phyloP scores from a whole-genome alignment of 2,329 filamentous ascomycete genomes.

The Fusarium pseudonygamai region DNA sequence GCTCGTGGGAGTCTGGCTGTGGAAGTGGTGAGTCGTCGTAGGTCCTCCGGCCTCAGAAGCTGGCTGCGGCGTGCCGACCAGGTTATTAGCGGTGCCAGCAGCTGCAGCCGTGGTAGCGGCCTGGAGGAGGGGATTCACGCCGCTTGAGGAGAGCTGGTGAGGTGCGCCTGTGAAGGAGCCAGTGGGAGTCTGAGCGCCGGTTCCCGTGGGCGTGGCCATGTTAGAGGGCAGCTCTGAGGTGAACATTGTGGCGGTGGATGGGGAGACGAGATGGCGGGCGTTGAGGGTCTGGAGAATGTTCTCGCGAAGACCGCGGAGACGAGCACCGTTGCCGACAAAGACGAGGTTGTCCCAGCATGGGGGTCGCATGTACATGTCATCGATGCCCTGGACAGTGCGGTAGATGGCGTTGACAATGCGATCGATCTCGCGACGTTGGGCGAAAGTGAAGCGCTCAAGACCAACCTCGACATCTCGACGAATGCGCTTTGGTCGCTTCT shows the following conservation, averaged over 20 bases:
- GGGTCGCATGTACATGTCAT: slow-evolving; percentile 84
- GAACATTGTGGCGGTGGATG: slow-evolving; percentile 94
- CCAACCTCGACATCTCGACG: slow-evolving; percentile 80
- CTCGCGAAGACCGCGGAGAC: slow-evolving; percentile 82
- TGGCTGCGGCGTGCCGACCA: slow-evolving; percentile 51
- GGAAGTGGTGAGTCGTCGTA: slow-evolving; percentile 60
- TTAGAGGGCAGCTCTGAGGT: slow-evolving; percentile 96
- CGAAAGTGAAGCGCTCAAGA: slow-evolving; percentile 76
- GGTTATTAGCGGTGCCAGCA: slow-evolving; percentile 55
- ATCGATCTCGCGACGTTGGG: slow-evolving; percentile 78
- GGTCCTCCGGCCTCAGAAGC: slow-evolving; percentile 54
- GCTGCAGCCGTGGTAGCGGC: slow-evolving; percentile 82
- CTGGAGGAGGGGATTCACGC: slow-evolving; percentile 89
- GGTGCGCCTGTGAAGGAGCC: slow-evolving; percentile 64
- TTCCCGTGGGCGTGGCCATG: slow-evolving; percentile 88
- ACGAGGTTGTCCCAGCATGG: slow-evolving; percentile 92
- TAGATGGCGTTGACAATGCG: slow-evolving; percentile 86
- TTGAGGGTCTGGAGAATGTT: slow-evolving; percentile 83
- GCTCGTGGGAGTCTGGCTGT: slow-evolving; percentile 79
- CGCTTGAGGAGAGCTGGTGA: slow-evolving; percentile 64
- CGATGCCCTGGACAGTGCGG: slow-evolving; percentile 81
- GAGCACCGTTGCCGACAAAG: slow-evolving; percentile 87
- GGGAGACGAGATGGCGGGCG: slow-evolving; percentile 88
- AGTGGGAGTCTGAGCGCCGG: slow-evolving; percentile 90
- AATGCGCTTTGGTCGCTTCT: slow-evolving; percentile 64